A percentile compares a stretch with the other conserved stretches of the same genome.
Evolutionary conservation across 805 yeast species (phyloP).

Genomic region (Saccharomycopsis malanga): DNA sequence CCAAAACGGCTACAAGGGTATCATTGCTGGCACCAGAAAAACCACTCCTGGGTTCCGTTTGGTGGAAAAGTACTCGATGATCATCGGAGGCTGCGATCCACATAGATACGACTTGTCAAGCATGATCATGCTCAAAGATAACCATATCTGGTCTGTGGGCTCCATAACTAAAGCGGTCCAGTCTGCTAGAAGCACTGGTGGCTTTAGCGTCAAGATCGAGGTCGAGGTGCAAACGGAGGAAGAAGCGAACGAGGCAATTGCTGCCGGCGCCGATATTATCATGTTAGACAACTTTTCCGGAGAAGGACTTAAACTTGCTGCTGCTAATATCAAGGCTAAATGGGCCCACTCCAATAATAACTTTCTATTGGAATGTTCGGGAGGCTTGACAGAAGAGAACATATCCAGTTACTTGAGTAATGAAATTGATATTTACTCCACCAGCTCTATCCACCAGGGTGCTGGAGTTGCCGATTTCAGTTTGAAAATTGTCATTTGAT

Average conservation of each 20-base stretch:
- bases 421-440: slow-evolving; percentile 83
- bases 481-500: slow-evolving; percentile 54
- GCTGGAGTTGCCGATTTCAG: slow-evolving; percentile 75
- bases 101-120: slow-evolving; percentile 87
- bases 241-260: slow-evolving; percentile 89
- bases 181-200: slow-evolving; percentile 73
- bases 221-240: slow-evolving; percentile 82
- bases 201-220: slow-evolving; percentile 84
- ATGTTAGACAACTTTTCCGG: slow-evolving; percentile 89
- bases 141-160: slow-evolving; percentile 89
- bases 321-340: slow-evolving; percentile 49
- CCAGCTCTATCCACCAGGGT: slow-evolving; percentile 93
- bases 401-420: slow-evolving; percentile 58
- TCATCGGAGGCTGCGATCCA: slow-evolving; percentile 90
- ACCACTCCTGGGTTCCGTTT: slow-evolving; percentile 94
- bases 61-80: slow-evolving; percentile 88
- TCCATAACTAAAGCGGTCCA: slow-evolving; percentile 80
- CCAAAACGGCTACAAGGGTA: slow-evolving; percentile 63
- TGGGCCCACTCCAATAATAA: slow-evolving; percentile 39
- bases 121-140: slow-evolving; percentile 95
- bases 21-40: slow-evolving; percentile 92
- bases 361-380: slow-evolving; percentile 82
- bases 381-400: slow-evolving; percentile 75
- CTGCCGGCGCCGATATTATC: slow-evolving; percentile 91
- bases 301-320: slow-evolving; percentile 55